These are phyloP conservation scores for Euphorbia pulcherrima DNA, from an alignment of 345 rosid genomes.

Conservation along the genomic window DNA sequence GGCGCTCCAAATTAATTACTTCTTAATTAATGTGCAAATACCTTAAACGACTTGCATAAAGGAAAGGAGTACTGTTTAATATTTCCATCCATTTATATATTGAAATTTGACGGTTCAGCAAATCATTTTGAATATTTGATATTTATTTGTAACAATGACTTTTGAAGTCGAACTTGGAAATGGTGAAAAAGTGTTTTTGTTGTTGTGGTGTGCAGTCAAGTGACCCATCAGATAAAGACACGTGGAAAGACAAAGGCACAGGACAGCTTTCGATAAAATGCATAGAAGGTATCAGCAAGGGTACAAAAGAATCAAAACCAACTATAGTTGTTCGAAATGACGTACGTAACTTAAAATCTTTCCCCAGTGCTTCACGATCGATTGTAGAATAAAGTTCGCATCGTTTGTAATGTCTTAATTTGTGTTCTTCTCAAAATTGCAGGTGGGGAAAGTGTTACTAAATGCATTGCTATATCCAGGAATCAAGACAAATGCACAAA, in stretches of 20 bases:
- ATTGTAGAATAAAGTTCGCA: background rate
- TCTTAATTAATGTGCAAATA: too few species aligned
- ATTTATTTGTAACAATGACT: background rate
- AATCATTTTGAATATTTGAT: too few species aligned
- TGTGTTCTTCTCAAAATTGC: slow-evolving; percentile 17
- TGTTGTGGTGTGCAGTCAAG: slow-evolving; percentile 48
- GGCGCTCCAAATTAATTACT: too few species aligned
- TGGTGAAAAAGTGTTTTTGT: background rate
- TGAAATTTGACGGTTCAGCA: background rate
- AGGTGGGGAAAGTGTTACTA: slow-evolving; percentile 84
- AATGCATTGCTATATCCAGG: slow-evolving; percentile 85
- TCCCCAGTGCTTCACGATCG: background rate
- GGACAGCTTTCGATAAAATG: slow-evolving; percentile 89
- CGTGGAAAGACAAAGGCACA: slow-evolving; percentile 95
- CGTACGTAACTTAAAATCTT: slow-evolving; percentile 37
- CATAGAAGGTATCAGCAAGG: slow-evolving; percentile 77
- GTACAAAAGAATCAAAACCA: slow-evolving; percentile 84
- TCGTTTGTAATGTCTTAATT: slow-evolving; percentile 10
- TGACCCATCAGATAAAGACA: slow-evolving; percentile 69
- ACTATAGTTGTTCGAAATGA: slow-evolving; percentile 78
- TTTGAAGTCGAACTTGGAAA: slow-evolving; percentile 5
- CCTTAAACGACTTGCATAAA: too few species aligned
- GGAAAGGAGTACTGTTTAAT: too few species aligned
- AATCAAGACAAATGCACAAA: slow-evolving; percentile 70
- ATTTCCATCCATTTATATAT: background rate